Conservation (phyloP, 768 basidiomycete species). For the Leucocoprinus birnbaumii region DNA sequence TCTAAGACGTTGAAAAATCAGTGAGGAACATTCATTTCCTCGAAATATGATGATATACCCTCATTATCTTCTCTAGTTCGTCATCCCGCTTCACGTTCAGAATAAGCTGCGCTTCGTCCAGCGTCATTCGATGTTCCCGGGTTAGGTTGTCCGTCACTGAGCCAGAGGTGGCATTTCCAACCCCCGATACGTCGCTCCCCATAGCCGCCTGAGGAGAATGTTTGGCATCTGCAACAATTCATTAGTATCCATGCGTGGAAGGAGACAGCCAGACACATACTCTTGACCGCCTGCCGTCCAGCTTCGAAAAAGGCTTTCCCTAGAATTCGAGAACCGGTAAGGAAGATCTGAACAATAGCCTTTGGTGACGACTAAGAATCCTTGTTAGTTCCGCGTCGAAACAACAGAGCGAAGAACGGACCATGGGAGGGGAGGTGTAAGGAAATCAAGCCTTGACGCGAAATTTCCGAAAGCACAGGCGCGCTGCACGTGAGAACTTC, state of each 20-base stretch:
- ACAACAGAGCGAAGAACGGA: neutral
- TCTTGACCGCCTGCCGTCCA: constrained; percentile 88
- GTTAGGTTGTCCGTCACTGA: constrained; percentile 80
- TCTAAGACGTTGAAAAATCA: constrained; percentile 42
- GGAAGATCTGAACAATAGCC: constrained; percentile 73
- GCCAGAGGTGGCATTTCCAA: constrained; percentile 71
- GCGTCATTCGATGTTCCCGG: constrained; percentile 84
- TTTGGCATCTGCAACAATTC: constrained; percentile 68
- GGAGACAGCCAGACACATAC: constrained; percentile 42
- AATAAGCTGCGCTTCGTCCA: constrained; percentile 93
- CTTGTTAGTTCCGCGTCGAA: neutral
- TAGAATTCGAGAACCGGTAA: constrained; percentile 76
- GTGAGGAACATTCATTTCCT: neutral
- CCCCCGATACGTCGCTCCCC: constrained; percentile 69
- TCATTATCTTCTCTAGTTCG: constrained; percentile 61
- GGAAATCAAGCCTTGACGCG: neutral
- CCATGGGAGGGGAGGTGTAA: constrained; percentile 14
- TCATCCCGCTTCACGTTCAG: constrained; percentile 83
- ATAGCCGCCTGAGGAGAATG: constrained; percentile 68
- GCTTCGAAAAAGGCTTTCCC: constrained; percentile 92
- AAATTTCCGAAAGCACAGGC: constrained; percentile 9
- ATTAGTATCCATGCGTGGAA: neutral
- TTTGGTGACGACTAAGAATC: constrained; percentile 76
- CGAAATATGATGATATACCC: constrained; percentile 43
- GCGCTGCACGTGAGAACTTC: constrained; percentile 2